Evolutionary conservation across 2,329 filamentous ascomycete species (phyloP).

Genomic region (Macroventuria anomochaeta): DNA sequence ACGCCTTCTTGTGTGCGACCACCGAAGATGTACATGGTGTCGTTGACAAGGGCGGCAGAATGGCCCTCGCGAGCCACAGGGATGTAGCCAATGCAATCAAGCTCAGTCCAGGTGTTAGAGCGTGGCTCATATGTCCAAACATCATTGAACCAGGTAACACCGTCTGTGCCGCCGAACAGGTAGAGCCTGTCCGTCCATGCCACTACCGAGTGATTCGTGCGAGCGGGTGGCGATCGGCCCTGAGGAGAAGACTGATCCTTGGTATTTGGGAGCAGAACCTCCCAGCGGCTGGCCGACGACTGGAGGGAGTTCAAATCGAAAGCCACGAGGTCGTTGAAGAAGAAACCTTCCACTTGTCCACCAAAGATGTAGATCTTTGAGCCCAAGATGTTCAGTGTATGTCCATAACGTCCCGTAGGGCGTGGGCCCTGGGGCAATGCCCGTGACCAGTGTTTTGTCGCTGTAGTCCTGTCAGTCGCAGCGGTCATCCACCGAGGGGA

Average conservation of each 20-base stretch:
- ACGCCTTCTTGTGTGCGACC: constrained; percentile 92
- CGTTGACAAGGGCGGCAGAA: constrained; percentile 88
- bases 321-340: constrained; percentile 95
- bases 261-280: constrained; percentile 81
- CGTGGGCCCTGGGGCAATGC: constrained; percentile 85
- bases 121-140: constrained; percentile 95
- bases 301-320: constrained; percentile 97
- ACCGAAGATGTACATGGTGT: constrained; percentile 99
- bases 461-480: constrained; percentile 58
- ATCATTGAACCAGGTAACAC: constrained; percentile 97
- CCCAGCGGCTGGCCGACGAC: constrained; percentile 90
- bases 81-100: constrained; percentile 98
- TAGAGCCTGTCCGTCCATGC: constrained; percentile 94
- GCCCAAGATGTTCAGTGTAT: constrained; percentile 93
- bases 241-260: constrained; percentile 59
- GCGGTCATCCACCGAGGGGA: background rate
- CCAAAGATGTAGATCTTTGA: constrained; percentile 98
- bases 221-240: constrained; percentile 69
- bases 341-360: constrained; percentile 94
- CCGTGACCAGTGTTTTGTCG: constrained; percentile 96
- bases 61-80: constrained; percentile 93
- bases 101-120: constrained; percentile 80
- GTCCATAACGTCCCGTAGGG: constrained; percentile 90
- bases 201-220: constrained; percentile 93
- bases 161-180: constrained; percentile 96